A percentile compares a stretch with the other conserved stretches of the same genome.
Conservation (phyloP, 768 basidiomycete genomes). For the Boletus eberwhitei region DNA sequence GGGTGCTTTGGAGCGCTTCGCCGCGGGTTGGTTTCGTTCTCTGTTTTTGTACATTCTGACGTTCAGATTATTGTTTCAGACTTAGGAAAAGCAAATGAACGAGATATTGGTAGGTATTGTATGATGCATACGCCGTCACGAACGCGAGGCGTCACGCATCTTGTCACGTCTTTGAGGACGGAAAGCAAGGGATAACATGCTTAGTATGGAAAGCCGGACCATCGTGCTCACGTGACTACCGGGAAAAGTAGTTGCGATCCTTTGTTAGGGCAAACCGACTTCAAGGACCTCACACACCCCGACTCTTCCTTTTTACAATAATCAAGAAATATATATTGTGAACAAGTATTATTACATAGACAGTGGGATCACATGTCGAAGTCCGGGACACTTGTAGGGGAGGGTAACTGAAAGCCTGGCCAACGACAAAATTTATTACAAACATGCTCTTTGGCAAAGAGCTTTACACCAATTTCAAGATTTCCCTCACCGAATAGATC, state of each 20-base stretch:
- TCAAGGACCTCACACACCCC: no score
- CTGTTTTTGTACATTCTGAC: conserved; percentile 22
- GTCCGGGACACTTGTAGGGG: no score
- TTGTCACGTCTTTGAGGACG: conserved; percentile 7
- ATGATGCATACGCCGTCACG: conserved; percentile 8
- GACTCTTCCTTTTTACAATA: no score
- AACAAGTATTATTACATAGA: no score
- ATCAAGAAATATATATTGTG: no score
- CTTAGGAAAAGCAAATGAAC: not conserved
- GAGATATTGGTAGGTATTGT: not conserved
- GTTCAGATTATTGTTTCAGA: not conserved
- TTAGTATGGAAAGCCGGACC: not conserved
- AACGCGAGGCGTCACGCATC: conserved; percentile 27
- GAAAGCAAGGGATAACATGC: not conserved
- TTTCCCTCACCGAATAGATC: not conserved
- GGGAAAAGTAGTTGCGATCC: no score
- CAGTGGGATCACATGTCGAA: no score
- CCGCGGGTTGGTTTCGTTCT: conserved; percentile 1
- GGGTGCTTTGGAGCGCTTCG: not conserved
- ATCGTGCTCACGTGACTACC: no score
- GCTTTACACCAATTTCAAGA: not conserved
- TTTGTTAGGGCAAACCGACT: no score
- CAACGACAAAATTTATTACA: not conserved
- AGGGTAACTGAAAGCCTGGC: not conserved
- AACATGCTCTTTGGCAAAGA: not conserved